Conservation (phyloP, 2,329 filamentous ascomycete genomes). For the Fusarium dimerum region DNA sequence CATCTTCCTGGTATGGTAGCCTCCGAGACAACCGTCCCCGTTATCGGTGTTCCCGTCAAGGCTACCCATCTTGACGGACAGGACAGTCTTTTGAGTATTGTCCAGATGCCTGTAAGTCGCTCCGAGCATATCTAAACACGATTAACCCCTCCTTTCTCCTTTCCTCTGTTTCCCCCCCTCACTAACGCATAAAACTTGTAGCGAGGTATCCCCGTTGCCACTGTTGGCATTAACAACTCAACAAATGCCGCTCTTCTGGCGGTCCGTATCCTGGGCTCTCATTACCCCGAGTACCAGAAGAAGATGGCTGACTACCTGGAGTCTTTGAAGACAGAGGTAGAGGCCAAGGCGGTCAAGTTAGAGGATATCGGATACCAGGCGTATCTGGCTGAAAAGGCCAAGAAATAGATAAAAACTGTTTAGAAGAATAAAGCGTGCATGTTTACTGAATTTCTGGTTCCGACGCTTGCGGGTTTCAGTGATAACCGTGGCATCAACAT, state of each 20-base stretch:
- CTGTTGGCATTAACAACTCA: constrained; percentile 78
- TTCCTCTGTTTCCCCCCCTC: no score
- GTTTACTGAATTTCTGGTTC: no score
- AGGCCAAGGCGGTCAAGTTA: constrained; percentile 61
- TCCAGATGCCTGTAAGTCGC: constrained; percentile 69
- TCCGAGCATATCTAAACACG: no score
- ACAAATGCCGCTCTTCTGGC: constrained; percentile 76
- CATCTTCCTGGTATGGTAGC: constrained; percentile 76
- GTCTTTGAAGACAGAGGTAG: constrained; percentile 64
- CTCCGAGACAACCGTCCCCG: constrained; percentile 69
- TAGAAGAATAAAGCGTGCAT: no score
- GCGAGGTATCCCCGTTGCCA: constrained; percentile 70
- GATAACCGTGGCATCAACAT: no score
- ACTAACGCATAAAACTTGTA: constrained; percentile 20
- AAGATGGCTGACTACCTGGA: constrained; percentile 63
- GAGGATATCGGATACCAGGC: constrained; percentile 34
- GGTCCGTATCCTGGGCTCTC: constrained; percentile 64
- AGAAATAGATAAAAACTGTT: neutral
- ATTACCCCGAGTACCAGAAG: constrained; percentile 55
- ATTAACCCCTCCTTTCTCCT: no score
- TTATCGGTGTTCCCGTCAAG: constrained; percentile 78
- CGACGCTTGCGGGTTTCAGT: no score
- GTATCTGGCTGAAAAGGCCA: neutral
- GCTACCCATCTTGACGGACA: constrained; percentile 71
- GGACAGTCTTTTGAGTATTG: constrained; percentile 71